Base-by-base conservation (phyloP, 306 rosid genomes). In the Coriaria nepalensis region DNA sequence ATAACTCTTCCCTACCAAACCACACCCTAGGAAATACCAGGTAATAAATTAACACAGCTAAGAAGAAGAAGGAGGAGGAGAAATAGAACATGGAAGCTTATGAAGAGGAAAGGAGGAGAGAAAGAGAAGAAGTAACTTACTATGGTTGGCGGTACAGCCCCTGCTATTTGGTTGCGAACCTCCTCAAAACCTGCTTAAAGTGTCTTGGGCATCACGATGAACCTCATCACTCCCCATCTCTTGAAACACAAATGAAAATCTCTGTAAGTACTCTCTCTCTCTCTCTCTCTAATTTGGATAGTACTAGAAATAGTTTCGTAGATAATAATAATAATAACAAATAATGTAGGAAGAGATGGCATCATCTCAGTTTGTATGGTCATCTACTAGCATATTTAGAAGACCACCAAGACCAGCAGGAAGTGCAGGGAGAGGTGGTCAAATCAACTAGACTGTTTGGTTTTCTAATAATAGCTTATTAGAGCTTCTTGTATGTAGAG, bases 321-420 rank as follows among this genome's bases (percentile, higher is more conserved):
- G 13, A n/a, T 15, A 20, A 20, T 20, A 20, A 20, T 20, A 20
- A 20, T 20, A 20, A 20, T 20, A 20, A 20, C 3, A 3, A 20
- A 7, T 47, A n/a, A 14, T 55, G 44, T 37, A 62, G 67, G 67
- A 53, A 45, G 54, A 49, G 29, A 20, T 20, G 3, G 29, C 29
- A 3, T 20, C 29, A 20, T 20, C 29, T 36, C 9, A 13, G 33
- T 42, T 10, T 37, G 34, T 40, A 13, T 46, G 37, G 34, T 44
- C 5, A 37, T 34, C 13, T 41, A 58, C 65, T 33, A 46, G 14
- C 2, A 50, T 20, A 20, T 20, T 20, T 20, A 20, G 29, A 20
- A 29, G 55, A 39, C 73, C 81, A 47, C 68, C 71, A 20, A 29
- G 55, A 39, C 73, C 81, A 47, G 66, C 71, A 0, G n/a, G 70